Evolutionary conservation across 306 rosid genomes (phyloP), one percentile per base, ranked within the genome.

Genomic region (Purshia tridentata): DNA sequence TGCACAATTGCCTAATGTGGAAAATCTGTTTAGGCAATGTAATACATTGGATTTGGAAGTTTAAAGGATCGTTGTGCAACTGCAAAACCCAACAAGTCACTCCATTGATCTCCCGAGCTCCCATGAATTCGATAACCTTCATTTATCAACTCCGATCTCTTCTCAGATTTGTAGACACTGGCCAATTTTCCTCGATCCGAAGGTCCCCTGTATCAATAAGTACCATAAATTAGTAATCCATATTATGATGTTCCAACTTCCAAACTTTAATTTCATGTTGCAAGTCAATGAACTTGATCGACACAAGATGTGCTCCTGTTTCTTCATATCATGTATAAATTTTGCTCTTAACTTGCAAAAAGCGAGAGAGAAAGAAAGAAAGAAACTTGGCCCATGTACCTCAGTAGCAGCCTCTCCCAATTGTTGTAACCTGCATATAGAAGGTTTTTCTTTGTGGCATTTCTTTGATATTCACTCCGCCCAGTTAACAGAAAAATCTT

Each of bases 31-130:
- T 54, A 90, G 52, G 87, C 14, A 66, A 93, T 85, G 70, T 84
- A 89, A 69, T 94, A 94, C 95, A 91, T 86, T 47, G 97, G 96
- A 81, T 91, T 91, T 11, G 98, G 97, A 72, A 94, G 89, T 75
- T 94, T 94, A 72, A 94, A 94, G 57, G 97, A 91, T 19, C 94
- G 81, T 3, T 70, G 65, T 13, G 92, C 82, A 4, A 84, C 67
- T 50, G 97, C 88, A 80, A 42, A 84, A 56, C 98, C 97, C 86
- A 65, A 9, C 80, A 94, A 82, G 82, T 88, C 97, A 73, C 94
- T 94, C 98, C 98, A 94, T 16, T 89, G 98, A 82, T 94, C 98
- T 41, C 97, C 97, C 4, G 91, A 89, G 84, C 74, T 88, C 35
- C 98, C 98, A 18, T 85, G 95, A 64, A 94, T 86, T n/a, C 62